Evolutionary conservation across 169 alveolate species (phyloP), one percentile per base, ranked within the genome.

Genomic region (Babesia ovata): DNA sequence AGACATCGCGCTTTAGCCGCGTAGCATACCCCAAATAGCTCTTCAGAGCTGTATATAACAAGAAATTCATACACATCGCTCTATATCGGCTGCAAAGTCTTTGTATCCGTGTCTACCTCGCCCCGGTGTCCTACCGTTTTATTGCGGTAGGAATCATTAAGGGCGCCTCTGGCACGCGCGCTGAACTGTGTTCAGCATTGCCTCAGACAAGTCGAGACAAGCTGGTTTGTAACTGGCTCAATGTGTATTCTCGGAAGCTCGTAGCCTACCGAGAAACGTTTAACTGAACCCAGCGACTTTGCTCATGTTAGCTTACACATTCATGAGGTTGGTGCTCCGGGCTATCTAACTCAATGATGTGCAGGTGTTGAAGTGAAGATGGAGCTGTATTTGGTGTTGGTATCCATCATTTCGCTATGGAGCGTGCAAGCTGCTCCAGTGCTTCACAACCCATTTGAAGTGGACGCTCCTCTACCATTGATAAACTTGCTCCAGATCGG

Each of bases 131-230:
- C 39, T 33, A 4, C 39, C 39, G 39, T 33, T 22, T 36, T 13
- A 26, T 22, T 56, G 63, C 63, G 28, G 29, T 8, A 7, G 65
- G 48, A 61, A 46, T 36, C 70, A 61, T 10, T 29, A 7, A 14
- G 42, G 9, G 19, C 48, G 61, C 14, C 22, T 22, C 19, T 33
- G 39, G 36, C 50, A 44, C 24, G 21, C 13, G 8, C 28, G 60
- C 73, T 63, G 60, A 17, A 63, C 73, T 63, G 73, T 63, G 73
- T 63, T 63, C 60, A 46, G 73, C 28, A 11, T 16, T 11, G 46
- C 28, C 28, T 12, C 39, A 59, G n/a, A 19, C 16, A 11, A 8
- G 24, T 11, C 48, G 46, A n/a, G 0, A 11, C 39, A 28, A 11
- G 19, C 44, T 12, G 67, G 48, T 19, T 59, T 17, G 28, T 10